These are phyloP conservation scores for Teunomyces tritomae DNA, from an alignment of 805 yeast genomes.

Conservation along the genomic window DNA sequence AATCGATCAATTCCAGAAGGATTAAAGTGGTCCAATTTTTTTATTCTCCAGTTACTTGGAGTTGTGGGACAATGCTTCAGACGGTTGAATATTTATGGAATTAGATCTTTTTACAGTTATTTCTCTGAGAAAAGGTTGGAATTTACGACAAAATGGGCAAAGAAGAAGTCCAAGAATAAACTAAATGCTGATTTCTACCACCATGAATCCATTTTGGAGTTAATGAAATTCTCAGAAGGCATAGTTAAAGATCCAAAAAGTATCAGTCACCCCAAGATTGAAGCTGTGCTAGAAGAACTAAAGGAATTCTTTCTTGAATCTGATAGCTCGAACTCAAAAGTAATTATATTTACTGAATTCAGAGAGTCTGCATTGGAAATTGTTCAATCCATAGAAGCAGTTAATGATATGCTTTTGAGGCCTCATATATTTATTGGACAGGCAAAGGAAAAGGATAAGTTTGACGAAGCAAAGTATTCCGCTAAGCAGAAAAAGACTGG, in stretches of 20 bases:
- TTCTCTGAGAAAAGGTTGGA: slow-evolving; percentile 57
- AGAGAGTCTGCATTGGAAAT: slow-evolving; percentile 91
- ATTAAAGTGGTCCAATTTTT: slow-evolving; percentile 68
- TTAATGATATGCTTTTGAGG: slow-evolving; percentile 26
- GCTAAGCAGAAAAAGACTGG: slow-evolving; percentile 23
- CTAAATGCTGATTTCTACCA: slow-evolving; percentile 60
- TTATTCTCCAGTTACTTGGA: slow-evolving; percentile 58
- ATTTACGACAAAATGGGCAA: slow-evolving; percentile 54
- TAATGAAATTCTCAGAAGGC: slow-evolving; percentile 46
- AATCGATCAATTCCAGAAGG: slow-evolving; percentile 64
- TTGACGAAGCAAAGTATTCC: slow-evolving; percentile 54
- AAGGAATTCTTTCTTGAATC: slow-evolving; percentile 48
- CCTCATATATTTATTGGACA: slow-evolving; percentile 96
- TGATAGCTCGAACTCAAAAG: slow-evolving; percentile 54
- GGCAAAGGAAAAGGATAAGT: slow-evolving; percentile 67
- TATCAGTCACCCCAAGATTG: slow-evolving; percentile 73
- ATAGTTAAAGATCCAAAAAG: slow-evolving; percentile 36
- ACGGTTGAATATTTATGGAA: slow-evolving; percentile 77
- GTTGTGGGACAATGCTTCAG: slow-evolving; percentile 70
- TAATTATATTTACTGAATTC: slow-evolving; percentile 82
- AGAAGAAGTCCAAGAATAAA: slow-evolving; percentile 60
- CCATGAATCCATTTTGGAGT: slow-evolving; percentile 44
- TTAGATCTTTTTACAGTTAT: slow-evolving; percentile 69
- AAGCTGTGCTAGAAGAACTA: slow-evolving; percentile 56
- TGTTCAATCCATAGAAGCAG: slow-evolving; percentile 57